Conservation (phyloP, 129 eudicot genomes). For the Artemisia argyi region DNA sequence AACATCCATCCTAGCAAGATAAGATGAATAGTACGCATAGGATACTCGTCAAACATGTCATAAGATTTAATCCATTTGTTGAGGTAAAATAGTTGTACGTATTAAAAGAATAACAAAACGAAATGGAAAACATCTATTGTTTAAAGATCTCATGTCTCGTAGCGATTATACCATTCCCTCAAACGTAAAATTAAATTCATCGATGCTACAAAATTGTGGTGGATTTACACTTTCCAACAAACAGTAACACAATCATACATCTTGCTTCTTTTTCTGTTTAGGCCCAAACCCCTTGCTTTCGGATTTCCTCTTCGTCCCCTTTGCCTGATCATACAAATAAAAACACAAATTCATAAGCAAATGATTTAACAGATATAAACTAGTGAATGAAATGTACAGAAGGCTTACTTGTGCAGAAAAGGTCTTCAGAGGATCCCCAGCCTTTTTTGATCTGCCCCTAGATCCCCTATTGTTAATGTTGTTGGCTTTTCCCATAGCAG, state of each 20-base stretch:
- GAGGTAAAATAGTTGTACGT: no score
- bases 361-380: neutral
- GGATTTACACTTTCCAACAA: conserved; percentile 22
- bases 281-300: conserved; percentile 44
- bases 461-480: conserved; percentile 43
- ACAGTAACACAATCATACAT: conserved; percentile 19
- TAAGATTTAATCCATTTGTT: no score
- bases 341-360: neutral
- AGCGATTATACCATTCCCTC: neutral
- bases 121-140: conserved; percentile 2
- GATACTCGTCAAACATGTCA: no score
- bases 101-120: neutral
- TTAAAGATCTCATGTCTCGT: conserved; percentile 12
- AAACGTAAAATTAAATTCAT: conserved; percentile 1
- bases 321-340: conserved; percentile 43
- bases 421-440: conserved; percentile 84
- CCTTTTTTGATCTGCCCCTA: conserved; percentile 62
- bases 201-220: conserved; percentile 46
- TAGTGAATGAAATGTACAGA: neutral
- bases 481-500: conserved; percentile 66
- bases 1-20: no score
- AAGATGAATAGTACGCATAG: no score
- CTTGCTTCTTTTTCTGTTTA: conserved; percentile 40
- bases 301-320: conserved; percentile 70
- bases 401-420: conserved; percentile 65